A percentile compares a stretch with the other conserved stretches of the same genome.
Evolutionary conservation across 257 asterid species (phyloP).

Genomic region (Solanum chaucha): DNA sequence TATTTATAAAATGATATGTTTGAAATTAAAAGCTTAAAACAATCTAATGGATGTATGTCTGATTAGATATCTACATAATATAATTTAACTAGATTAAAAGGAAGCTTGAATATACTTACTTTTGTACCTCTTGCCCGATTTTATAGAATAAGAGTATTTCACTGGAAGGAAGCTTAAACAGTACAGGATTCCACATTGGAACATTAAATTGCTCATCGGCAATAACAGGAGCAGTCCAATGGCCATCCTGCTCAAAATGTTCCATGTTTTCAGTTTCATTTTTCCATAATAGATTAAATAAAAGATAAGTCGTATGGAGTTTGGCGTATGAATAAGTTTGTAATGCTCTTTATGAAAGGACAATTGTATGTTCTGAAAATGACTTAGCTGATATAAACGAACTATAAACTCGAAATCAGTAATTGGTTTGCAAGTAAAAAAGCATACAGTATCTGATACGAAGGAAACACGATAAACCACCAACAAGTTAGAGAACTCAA

Average conservation of each 20-base stretch:
- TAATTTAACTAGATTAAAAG: background rate
- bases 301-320: background rate
- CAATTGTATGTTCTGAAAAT: background rate
- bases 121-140: slow-evolving; percentile 82
- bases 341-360: background rate
- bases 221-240: slow-evolving; percentile 67
- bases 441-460: background rate
- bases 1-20: background rate
- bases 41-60: background rate
- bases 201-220: slow-evolving; percentile 66
- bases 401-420: background rate
- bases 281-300: background rate
- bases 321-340: background rate
- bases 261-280: background rate
- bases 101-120: slow-evolving; percentile 31
- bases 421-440: background rate
- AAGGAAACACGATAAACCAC: background rate
- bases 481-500: background rate
- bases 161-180: slow-evolving; percentile 57
- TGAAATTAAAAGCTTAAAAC: background rate
- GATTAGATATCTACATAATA: background rate
- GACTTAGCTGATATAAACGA: background rate
- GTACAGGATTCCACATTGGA: slow-evolving; percentile 95
- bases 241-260: slow-evolving; percentile 46
- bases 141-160: slow-evolving; percentile 73